Conservation (phyloP, 768 basidiomycete species). For the Termitomyces titanicus region DNA sequence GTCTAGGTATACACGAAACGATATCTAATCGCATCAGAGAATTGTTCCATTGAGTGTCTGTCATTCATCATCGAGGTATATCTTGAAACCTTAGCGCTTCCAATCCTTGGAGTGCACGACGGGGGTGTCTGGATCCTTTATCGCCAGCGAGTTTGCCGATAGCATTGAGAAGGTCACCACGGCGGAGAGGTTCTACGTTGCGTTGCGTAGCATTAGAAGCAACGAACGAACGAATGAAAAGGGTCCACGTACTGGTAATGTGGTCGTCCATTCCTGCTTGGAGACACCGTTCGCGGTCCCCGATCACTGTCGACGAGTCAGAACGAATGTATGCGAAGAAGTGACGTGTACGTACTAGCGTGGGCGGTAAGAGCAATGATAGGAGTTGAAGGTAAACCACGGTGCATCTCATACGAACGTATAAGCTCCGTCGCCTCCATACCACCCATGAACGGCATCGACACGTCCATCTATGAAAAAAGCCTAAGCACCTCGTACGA, state of each 20-base stretch:
- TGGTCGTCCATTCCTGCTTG: constrained; percentile 68
- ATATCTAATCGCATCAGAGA: too few species aligned
- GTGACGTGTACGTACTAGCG: constrained; percentile 68
- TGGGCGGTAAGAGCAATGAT: constrained; percentile 98
- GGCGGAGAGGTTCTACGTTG: constrained; percentile 72
- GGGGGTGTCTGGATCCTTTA: constrained; percentile 38
- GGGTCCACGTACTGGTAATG: constrained; percentile 61
- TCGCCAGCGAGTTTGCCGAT: constrained; percentile 79
- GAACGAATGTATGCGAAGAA: not conserved
- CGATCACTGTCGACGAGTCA: constrained; percentile 63
- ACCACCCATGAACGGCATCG: constrained; percentile 98
- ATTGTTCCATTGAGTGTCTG: too few species aligned
- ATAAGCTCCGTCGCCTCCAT: constrained; percentile 97
- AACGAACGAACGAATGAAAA: not conserved
- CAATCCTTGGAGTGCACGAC: constrained; percentile 11
- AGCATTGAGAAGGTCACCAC: constrained; percentile 75
- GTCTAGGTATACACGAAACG: too few species aligned
- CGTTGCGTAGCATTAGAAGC: constrained; percentile 8
- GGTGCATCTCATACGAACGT: constrained; percentile 72
- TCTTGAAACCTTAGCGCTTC: not conserved
- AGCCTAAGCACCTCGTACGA: constrained; percentile 1
- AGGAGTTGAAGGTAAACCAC: constrained; percentile 66
- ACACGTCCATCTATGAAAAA: constrained; percentile 83
- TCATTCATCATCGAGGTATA: not conserved
- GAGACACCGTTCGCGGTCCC: constrained; percentile 50